Conservation (phyloP, 495 filamentous ascomycete genomes). For the Aspergillus heteromorphus region DNA sequence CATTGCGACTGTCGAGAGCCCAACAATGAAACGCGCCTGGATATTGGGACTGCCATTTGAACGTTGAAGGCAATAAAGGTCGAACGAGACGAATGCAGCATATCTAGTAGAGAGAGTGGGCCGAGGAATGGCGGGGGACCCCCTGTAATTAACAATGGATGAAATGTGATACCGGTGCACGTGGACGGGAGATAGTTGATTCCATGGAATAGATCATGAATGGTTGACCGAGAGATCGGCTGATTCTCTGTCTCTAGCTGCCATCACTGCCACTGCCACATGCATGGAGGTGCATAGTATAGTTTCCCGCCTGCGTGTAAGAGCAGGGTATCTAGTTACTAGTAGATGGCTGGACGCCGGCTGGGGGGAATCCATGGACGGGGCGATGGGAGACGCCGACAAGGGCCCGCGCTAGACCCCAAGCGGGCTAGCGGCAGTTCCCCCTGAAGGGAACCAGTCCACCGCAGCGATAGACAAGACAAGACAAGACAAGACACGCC, state of each 20-base stretch:
- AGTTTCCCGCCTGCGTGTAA: not conserved
- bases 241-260: not conserved
- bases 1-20: conserved; percentile 54
- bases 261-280: no score
- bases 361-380: not conserved
- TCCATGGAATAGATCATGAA: not conserved
- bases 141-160: not conserved
- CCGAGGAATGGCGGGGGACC: not conserved
- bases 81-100: not conserved
- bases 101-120: no score
- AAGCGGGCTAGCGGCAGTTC: conserved; percentile 17
- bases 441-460: conserved; percentile 27
- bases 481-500: no score
- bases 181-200: not conserved
- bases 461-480: no score
- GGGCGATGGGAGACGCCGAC: not conserved
- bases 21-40: conserved; percentile 5
- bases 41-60: conserved; percentile 37
- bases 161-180: not conserved
- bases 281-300: not conserved
- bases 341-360: not conserved
- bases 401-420: conserved; percentile 15
- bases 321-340: no score
- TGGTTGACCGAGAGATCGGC: not conserved
- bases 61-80: conserved; percentile 9